Evolutionary conservation across 805 yeast species (phyloP).

Genomic region (Barnettozyma californica): DNA sequence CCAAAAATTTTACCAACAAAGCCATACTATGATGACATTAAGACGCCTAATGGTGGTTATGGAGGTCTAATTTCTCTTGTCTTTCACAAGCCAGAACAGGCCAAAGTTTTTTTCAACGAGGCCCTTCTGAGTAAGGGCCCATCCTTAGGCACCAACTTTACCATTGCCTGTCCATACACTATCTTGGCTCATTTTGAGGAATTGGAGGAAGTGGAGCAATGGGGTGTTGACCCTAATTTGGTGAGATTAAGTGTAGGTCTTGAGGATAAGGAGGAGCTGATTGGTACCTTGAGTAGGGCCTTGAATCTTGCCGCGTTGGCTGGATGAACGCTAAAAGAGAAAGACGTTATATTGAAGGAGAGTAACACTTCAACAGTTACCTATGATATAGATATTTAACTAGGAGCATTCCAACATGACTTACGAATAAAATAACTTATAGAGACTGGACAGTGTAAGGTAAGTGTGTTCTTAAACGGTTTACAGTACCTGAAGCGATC

Average conservation of each 20-base stretch:
- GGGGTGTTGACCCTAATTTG: constrained; percentile 77
- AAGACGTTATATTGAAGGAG: neutral
- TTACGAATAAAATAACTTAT: constrained; percentile 2
- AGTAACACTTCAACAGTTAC: constrained; percentile 14
- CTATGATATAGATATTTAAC: constrained; percentile 1
- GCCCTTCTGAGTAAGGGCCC: constrained; percentile 80
- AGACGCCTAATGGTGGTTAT: constrained; percentile 72
- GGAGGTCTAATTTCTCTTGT: constrained; percentile 81
- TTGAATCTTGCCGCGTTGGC: constrained; percentile 18
- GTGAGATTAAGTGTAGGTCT: constrained; percentile 83
- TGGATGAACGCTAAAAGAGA: neutral
- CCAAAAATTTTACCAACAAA: constrained; percentile 55
- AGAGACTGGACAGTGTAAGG: neutral
- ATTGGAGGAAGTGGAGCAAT: constrained; percentile 68
- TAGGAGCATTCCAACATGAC: constrained; percentile 11
- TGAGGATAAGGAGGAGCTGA: constrained; percentile 60
- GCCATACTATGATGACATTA: constrained; percentile 64
- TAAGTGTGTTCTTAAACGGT: neutral
- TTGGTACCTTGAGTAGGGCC: constrained; percentile 16
- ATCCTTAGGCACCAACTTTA: constrained; percentile 83
- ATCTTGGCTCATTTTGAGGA: constrained; percentile 82
- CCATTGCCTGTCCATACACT: constrained; percentile 86
- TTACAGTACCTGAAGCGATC: neutral
- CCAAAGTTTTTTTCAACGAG: constrained; percentile 68
- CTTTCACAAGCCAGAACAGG: constrained; percentile 58